phyloP scores from a whole-genome alignment of 176 grass and related monocot genomes.

The Eremochloa ophiuroides region DNA sequence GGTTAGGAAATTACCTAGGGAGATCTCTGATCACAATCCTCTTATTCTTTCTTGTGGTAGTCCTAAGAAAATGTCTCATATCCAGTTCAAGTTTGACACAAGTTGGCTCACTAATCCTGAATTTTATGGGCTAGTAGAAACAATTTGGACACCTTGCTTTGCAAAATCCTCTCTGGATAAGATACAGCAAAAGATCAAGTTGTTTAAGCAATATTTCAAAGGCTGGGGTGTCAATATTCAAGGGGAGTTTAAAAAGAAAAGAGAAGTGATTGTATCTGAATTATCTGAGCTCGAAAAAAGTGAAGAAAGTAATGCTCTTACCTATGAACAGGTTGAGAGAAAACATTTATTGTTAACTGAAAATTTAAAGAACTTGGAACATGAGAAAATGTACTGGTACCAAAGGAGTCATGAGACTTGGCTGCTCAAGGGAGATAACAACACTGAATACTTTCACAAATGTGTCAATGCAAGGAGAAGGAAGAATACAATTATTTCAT shows the following conservation, averaged over 20 bases:
- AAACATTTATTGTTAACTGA: no score
- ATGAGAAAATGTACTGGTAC: no score
- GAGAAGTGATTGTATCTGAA: rapidly evolving
- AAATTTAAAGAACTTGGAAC: no score
- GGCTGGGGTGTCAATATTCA: no score
- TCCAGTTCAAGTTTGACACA: not conserved
- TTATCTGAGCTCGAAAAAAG: rapidly evolving
- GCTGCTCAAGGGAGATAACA: no score
- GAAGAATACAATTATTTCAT: not conserved
- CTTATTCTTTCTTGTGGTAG: no score
- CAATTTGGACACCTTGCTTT: rapidly evolving
- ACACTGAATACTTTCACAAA: no score
- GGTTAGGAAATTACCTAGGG: rapidly evolving
- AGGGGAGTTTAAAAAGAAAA: not conserved
- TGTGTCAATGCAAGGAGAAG: not conserved
- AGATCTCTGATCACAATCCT: not conserved
- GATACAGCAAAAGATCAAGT: not conserved
- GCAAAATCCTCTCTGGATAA: rapidly evolving
- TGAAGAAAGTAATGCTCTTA: no score
- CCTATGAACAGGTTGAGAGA: no score
- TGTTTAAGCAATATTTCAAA: not conserved
- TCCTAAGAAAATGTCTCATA: no score
- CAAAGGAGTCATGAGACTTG: no score
- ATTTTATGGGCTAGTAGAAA: not conserved
- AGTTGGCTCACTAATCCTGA: not conserved